Percentiles rank a stretch among this genome's conserved stretches.
Evolutionary conservation across 139 green algal genomes (phyloP).

Genomic region (Chlorella sp.): DNA sequence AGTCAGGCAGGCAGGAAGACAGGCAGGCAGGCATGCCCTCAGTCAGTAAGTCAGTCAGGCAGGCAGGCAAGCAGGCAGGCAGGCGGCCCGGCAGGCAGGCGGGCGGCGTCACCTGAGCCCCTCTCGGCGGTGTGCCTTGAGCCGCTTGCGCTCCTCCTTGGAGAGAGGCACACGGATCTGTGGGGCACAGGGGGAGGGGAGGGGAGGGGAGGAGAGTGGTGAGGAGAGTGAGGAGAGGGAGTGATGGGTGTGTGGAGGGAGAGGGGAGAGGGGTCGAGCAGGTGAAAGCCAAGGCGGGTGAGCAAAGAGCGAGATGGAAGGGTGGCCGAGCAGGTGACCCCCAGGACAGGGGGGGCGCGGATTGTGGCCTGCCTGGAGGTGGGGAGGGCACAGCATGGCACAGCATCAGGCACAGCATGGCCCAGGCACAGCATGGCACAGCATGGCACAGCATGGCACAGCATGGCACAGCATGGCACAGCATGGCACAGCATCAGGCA

Average conservation of each 20-base stretch:
- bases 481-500: no score
- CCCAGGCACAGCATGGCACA: no score
- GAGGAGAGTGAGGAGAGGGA: background rate
- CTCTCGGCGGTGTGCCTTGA: conserved; percentile 64
- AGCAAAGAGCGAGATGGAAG: background rate
- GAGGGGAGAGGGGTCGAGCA: background rate
- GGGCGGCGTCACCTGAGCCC: conserved; percentile 40
- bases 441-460: no score
- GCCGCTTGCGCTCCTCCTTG: conserved; percentile 82
- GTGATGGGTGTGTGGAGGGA: background rate
- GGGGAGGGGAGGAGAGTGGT: background rate
- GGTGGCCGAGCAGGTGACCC: no score
- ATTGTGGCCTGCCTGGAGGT: no score
- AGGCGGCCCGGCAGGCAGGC: background rate
- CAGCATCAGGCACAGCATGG: no score
- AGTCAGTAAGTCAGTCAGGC: background rate
- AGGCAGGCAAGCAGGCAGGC: background rate
- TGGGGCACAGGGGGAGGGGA: background rate
- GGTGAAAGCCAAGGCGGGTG: background rate
- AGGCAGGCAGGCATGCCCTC: background rate
- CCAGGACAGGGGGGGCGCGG: no score
- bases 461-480: no score
- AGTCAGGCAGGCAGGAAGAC: background rate
- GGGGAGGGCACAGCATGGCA: no score
- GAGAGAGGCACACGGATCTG: conserved; percentile 80